phyloP scores from a whole-genome alignment of 139 green algal species.

The Pseudopediastrum boryanum region DNA sequence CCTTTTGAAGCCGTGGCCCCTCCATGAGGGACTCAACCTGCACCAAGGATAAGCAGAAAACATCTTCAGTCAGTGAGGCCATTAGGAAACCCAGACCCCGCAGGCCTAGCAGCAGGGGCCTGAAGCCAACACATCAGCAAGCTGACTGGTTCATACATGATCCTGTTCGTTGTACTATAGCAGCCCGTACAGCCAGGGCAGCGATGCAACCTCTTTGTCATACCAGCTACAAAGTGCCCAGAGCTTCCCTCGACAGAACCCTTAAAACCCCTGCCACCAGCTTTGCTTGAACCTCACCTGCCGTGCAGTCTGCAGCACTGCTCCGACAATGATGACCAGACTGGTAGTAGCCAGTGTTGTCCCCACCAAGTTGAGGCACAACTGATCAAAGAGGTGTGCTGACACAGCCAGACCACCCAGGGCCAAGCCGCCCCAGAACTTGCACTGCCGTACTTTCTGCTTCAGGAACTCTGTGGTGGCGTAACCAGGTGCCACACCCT shows the following conservation, averaged over 20 bases:
- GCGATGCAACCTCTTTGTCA: too few species aligned
- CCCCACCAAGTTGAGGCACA: conserved; percentile 45
- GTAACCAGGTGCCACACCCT: conserved; percentile 55
- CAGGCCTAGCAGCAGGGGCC: too few species aligned
- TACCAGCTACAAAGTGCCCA: neutral
- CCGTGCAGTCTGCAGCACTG: conserved; percentile 59
- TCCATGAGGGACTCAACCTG: conserved; percentile 52
- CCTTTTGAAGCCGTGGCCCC: conserved; percentile 44
- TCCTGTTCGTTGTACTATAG: too few species aligned
- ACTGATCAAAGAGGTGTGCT: conserved; percentile 43
- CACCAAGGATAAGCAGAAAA: neutral
- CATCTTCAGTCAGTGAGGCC: too few species aligned
- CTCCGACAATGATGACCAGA: conserved; percentile 69
- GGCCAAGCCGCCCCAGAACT: conserved; percentile 61
- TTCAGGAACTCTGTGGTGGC: conserved; percentile 48
- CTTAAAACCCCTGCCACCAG: neutral
- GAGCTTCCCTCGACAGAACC: neutral
- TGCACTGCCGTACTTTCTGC: conserved; percentile 56
- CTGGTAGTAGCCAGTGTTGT: conserved; percentile 54
- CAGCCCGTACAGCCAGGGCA: neutral
- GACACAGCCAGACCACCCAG: conserved; percentile 52
- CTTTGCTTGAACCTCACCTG: conserved; percentile 54
- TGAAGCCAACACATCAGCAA: too few species aligned
- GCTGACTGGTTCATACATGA: too few species aligned
- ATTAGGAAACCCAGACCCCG: too few species aligned